Evolutionary conservation across 768 basidiomycete genomes (phyloP), one percentile per base, ranked within the genome.

Genomic region (Boletus huronensis): DNA sequence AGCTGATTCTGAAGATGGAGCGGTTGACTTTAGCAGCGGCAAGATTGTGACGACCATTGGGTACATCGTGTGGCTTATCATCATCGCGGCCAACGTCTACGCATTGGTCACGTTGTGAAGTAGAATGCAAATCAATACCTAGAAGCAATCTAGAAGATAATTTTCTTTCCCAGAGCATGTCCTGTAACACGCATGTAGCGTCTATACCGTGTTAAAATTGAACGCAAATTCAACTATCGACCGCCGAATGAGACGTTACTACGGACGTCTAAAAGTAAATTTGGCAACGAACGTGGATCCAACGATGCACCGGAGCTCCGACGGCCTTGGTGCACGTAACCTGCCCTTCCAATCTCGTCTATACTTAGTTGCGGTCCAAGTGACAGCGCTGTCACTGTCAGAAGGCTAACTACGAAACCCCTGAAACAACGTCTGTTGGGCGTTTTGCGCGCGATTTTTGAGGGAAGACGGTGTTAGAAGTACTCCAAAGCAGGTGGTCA

Each of bases 71-170:
- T 92, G 85, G 78, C 60, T 84, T 11, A 59, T 91, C 6, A 75
- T 93, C 23, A 67, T 86, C 8, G 71, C 79, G 8, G 92, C 91
- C 26, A 93, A 95, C 61, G 63, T 80, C 29, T 94, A 93, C 66
- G 90, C 87, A 5, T 76, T 95, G 54, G 77, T 84, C 11, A 78
- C 78, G 36, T 71, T 93, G 40, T 67, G 56, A 52, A 40, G 19
- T 10, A 16, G 16, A 16, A 23, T 23, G 6, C n/a, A n/a, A 1
- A n/a, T 32, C 5, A 1, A 21, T 50, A 10, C 9, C 26, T 21
- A 16, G 16, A 46, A 13, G 1, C n/a, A 26, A 21, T 5, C 6
- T n/a, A 25, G 28, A 45, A 17, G 6, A 28, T 7, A 6, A 19
- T 4, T 9, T 9, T 5, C n/a, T n/a, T 38, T 38, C n/a, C 36